Evolutionary conservation across 805 yeast species (phyloP), one percentile per base, ranked within the genome.

Genomic region (Yamadazyma philogaea): DNA sequence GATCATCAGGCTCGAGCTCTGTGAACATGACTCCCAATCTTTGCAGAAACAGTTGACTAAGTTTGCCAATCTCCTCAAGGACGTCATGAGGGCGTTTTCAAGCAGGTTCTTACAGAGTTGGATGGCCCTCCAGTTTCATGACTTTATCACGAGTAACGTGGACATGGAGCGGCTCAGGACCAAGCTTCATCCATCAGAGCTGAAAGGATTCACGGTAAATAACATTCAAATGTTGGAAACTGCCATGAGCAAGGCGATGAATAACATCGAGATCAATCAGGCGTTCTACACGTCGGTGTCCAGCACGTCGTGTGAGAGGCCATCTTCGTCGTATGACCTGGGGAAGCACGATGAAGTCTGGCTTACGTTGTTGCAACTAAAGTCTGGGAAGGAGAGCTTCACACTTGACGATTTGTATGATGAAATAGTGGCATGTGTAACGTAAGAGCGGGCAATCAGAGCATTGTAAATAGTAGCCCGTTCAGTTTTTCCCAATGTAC

Each of bases 101-200:
- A 65, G 60, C 12, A 70, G 75, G 47, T 82, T 79, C 54, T 78
- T 77, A 42, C 78, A 78, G 51, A 81, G 86, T 3, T 79, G 81
- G 79, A 71, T 82, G 59, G 71, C 81, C 57, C 63, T 76, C 27
- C 79, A 80, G 50, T 79, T 84, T 1, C 75, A 73, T 34, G 56
- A 55, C 2, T 65, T 64, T 24, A 52, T 78, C 26, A 49, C 69
- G 16, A 61, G 59, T 17, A 42, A 70, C 4, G 46, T 76, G n/a
- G 61, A 50, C 1, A 53, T 60, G 51, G 16, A 55, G 2, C 17
- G 34, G 7, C 6, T 40, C 3, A 31, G 20, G 12, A 3, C 17
- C 7, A 20, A 30, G 10, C 14, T 40, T 14, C 30, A 34, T 14
- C 7, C 24, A 2, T 18, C 33, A 3, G 34, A 6, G n/a, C 26